Percentiles rank a stretch among this genome's conserved stretches.
These are phyloP conservation scores for Podila epigama DNA, from an alignment of 192 early-diverging fungal species.

Conservation along the genomic window DNA sequence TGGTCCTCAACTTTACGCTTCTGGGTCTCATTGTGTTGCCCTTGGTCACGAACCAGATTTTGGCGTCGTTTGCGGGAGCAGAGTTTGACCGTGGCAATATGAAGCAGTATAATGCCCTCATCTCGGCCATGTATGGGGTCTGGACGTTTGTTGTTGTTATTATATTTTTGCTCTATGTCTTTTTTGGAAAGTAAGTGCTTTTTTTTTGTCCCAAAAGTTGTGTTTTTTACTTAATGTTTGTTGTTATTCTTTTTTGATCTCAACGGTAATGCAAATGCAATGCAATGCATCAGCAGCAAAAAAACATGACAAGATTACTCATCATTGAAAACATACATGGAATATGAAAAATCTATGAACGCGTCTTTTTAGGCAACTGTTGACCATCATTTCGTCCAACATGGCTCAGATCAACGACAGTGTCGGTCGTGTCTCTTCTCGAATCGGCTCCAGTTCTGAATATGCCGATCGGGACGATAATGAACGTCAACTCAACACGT, in stretches of 20 bases:
- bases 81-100: constrained; percentile 21
- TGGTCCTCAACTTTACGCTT: constrained; percentile 30
- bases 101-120: constrained; percentile 3
- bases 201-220: background rate
- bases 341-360: too few relatives aligned
- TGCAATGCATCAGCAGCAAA: too few relatives aligned
- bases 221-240: background rate
- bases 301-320: too few relatives aligned
- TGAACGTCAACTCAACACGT: constrained; percentile 35
- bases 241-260: background rate
- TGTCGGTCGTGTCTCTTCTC: constrained; percentile 13
- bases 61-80: constrained; percentile 31
- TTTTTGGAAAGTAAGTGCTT: constrained; percentile 44
- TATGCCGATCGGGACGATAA: constrained; percentile 18
- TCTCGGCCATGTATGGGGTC: constrained; percentile 30
- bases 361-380: constrained; percentile 28
- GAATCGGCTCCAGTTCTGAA: constrained; percentile 12
- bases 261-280: background rate
- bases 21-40: constrained; percentile 34
- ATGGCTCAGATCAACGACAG: constrained; percentile 32
- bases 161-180: constrained; percentile 43
- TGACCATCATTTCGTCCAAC: constrained; percentile 37
- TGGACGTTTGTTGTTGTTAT: constrained; percentile 22
- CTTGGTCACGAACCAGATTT: constrained; percentile 33
- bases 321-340: background rate